These are phyloP conservation scores for Sarocladium brachiariae DNA, from an alignment of 2,329 filamentous ascomycete genomes.

Conservation along the genomic window DNA sequence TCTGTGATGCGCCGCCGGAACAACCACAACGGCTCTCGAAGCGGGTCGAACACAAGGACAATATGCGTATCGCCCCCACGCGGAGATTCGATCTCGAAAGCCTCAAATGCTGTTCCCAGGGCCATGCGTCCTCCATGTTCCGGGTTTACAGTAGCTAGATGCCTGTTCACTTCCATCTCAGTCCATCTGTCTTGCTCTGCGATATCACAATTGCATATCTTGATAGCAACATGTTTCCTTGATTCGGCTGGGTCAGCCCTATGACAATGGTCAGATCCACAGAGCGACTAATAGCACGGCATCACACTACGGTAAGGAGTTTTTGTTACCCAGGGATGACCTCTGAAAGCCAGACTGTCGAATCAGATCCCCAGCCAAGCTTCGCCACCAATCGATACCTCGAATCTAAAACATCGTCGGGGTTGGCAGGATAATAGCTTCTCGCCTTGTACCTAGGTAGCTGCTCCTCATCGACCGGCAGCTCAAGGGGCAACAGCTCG, in stretches of 20 bases:
- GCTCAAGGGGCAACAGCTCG: constrained; percentile 13
- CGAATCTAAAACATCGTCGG: constrained; percentile 24
- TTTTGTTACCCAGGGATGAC: background rate
- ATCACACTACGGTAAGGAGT: too few species aligned
- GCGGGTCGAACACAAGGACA: constrained; percentile 29
- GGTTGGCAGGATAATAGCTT: constrained; percentile 23
- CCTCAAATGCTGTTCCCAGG: background rate
- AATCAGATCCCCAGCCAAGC: constrained; percentile 29
- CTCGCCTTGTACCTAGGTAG: constrained; percentile 17
- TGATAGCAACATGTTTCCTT: background rate
- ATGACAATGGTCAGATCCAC: background rate
- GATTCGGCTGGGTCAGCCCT: background rate
- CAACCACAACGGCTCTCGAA: constrained; percentile 32
- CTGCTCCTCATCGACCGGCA: constrained; percentile 18
- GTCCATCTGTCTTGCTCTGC: background rate
- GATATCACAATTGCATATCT: background rate
- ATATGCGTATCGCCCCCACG: constrained; percentile 23
- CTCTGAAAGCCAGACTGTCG: constrained; percentile 30
- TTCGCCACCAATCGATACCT: constrained; percentile 28
- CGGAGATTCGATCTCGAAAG: constrained; percentile 11
- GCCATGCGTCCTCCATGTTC: background rate
- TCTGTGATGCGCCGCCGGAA: constrained; percentile 28
- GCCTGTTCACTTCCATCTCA: background rate
- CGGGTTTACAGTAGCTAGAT: background rate
- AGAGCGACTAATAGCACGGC: background rate